phyloP scores from a whole-genome alignment of 495 filamentous ascomycete genomes.

The Xylaria acuta region DNA sequence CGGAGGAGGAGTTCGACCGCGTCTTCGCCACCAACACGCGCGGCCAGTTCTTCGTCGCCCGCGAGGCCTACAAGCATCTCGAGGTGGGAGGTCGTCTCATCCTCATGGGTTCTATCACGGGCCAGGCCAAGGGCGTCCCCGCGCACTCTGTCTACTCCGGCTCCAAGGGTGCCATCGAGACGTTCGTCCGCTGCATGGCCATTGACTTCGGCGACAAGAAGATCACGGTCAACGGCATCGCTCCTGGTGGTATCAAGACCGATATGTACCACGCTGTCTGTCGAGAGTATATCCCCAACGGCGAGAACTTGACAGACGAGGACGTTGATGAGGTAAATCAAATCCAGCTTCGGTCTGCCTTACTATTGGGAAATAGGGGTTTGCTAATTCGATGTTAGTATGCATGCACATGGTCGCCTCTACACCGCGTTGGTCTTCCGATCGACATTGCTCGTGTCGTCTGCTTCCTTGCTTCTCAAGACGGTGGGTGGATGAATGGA shows the following conservation, averaged over 20 bases:
- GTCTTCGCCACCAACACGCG: slow-evolving; percentile 79
- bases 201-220: slow-evolving; percentile 73
- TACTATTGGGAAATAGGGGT: not conserved
- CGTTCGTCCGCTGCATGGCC: slow-evolving; percentile 77
- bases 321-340: slow-evolving; percentile 39
- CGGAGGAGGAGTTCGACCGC: slow-evolving; percentile 74
- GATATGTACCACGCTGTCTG: slow-evolving; percentile 74
- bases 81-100: slow-evolving; percentile 72
- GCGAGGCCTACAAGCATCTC: slow-evolving; percentile 74
- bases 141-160: slow-evolving; percentile 79
- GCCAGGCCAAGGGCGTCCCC: slow-evolving; percentile 63
- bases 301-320: slow-evolving; percentile 53
- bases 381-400: slow-evolving; percentile 36
- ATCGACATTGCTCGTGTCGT: slow-evolving; percentile 70
- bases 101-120: slow-evolving; percentile 63
- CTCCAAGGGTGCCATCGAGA: slow-evolving; percentile 78
- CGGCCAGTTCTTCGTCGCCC: slow-evolving; percentile 84
- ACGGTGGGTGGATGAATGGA: slow-evolving; percentile 72
- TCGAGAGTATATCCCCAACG: slow-evolving; percentile 68
- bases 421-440: slow-evolving; percentile 66
- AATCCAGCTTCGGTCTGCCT: not conserved
- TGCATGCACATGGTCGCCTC: slow-evolving; percentile 63
- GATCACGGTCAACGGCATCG: slow-evolving; percentile 79
- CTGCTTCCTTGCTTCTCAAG: slow-evolving; percentile 67
- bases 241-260: slow-evolving; percentile 78